Evolutionary conservation across 2,329 filamentous ascomycete genomes (phyloP).

Genomic region (Sporothrix protearum): DNA sequence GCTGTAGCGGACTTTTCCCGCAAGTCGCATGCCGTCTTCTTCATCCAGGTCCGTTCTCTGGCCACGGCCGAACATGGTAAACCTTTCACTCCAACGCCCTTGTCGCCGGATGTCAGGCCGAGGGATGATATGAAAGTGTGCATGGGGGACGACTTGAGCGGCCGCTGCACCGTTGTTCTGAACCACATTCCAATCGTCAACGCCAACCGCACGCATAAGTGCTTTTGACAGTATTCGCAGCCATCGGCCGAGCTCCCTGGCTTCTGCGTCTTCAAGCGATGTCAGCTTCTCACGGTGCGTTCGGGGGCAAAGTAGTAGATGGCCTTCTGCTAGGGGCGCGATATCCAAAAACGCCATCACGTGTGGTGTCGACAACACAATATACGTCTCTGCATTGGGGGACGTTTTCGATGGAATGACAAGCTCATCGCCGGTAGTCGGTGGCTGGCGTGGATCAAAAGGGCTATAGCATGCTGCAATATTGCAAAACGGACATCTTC

Average conservation of each 20-base stretch:
- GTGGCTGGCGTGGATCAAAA: constrained; percentile 45
- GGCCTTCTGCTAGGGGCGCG: constrained; percentile 77
- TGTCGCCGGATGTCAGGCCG: constrained; percentile 63
- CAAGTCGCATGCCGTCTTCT: constrained; percentile 62
- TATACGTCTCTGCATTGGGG: constrained; percentile 48
- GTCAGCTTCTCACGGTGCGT: constrained; percentile 73
- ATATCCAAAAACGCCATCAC: constrained; percentile 92
- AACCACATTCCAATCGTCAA: constrained; percentile 89
- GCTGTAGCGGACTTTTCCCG: constrained; percentile 34
- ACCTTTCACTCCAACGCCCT: constrained; percentile 57
- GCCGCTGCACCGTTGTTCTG: constrained; percentile 92
- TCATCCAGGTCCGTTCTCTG: constrained; percentile 71
- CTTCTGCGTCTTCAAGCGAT: constrained; percentile 62
- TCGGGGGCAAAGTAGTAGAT: constrained; percentile 78
- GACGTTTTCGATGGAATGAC: constrained; percentile 37
- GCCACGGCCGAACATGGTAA: constrained; percentile 79
- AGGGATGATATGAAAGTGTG: constrained; percentile 93
- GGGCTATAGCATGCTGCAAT: constrained; percentile 52
- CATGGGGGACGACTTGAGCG: constrained; percentile 87
- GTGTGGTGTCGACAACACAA: constrained; percentile 73
- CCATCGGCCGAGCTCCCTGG: constrained; percentile 62
- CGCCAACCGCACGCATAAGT: constrained; percentile 64
- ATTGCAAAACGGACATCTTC: constrained; percentile 59
- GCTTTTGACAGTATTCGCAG: constrained; percentile 71
- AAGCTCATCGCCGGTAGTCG: constrained; percentile 36